These are phyloP conservation scores for Phyllosticta ampelicida DNA, from an alignment of 2,329 filamentous ascomycete species.

Conservation along the genomic window DNA sequence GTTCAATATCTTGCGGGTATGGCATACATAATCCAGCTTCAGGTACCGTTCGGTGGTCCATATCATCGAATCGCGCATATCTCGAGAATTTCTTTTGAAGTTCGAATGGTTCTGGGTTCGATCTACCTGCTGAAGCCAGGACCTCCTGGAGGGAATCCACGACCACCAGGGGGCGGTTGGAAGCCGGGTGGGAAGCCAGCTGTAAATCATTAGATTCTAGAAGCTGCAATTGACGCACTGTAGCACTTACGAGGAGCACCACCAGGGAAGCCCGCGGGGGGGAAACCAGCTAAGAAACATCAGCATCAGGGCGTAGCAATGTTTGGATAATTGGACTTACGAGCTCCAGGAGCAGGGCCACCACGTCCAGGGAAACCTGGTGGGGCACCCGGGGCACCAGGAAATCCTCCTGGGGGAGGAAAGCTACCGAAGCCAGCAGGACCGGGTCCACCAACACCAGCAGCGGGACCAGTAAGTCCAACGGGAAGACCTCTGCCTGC, in stretches of 20 bases:
- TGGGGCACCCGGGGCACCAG: slow-evolving; percentile 28
- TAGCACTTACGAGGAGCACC: slow-evolving; percentile 29
- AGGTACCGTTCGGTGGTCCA: neutral
- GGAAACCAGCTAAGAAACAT: slow-evolving; percentile 18
- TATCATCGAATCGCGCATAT: neutral
- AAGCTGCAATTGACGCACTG: slow-evolving; percentile 7
- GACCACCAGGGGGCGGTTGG: slow-evolving; percentile 50
- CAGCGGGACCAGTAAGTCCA: slow-evolving; percentile 78
- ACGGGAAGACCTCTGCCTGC: slow-evolving; percentile 77
- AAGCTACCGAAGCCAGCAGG: slow-evolving; percentile 48
- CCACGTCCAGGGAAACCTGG: slow-evolving; percentile 21
- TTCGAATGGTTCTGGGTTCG: neutral
- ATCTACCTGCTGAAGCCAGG: neutral
- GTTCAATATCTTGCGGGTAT: neutral
- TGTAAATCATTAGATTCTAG: slow-evolving; percentile 1
- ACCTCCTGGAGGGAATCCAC: slow-evolving; percentile 38
- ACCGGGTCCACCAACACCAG: slow-evolving; percentile 72
- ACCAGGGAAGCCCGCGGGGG: slow-evolving; percentile 14
- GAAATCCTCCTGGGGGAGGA: slow-evolving; percentile 39
- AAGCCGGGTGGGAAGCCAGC: slow-evolving; percentile 50
- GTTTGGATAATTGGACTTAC: slow-evolving; percentile 9
- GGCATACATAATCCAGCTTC: neutral
- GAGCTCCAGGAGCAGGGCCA: slow-evolving; percentile 23
- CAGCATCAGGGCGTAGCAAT: slow-evolving; percentile 9
- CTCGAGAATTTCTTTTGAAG: neutral